Evolutionary conservation across 1,139 yeast genomes (phyloP).

Genomic region (Sporopachydermia cereana): DNA sequence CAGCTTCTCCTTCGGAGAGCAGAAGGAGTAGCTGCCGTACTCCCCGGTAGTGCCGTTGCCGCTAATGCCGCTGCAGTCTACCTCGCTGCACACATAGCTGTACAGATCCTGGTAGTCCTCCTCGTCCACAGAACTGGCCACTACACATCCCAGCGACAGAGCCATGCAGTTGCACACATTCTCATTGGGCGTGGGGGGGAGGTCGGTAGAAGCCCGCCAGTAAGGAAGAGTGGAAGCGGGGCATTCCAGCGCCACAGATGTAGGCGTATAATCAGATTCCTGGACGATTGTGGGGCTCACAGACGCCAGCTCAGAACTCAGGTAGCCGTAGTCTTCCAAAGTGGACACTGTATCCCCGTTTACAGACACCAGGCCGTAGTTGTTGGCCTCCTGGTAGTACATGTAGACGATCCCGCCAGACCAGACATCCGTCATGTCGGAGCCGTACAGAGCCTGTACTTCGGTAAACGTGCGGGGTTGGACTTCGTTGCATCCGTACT

Average conservation of each 20-base stretch:
- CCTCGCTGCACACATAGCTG: constrained; percentile 34
- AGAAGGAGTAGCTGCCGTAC: constrained; percentile 50
- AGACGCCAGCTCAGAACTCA: constrained; percentile 39
- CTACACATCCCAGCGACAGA: constrained; percentile 39
- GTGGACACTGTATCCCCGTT: constrained; percentile 40
- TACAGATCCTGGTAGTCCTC: constrained; percentile 45
- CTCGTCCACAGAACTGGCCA: constrained; percentile 30
- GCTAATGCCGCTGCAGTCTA: constrained; percentile 34
- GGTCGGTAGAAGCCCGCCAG: constrained; percentile 43
- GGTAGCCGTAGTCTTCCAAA: constrained; percentile 47
- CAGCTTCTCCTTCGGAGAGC: constrained; percentile 48
- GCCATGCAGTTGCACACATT: constrained; percentile 47
- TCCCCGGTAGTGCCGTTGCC: constrained; percentile 39
- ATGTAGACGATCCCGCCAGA: constrained; percentile 88
- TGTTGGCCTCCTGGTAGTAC: constrained; percentile 75
- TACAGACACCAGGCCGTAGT: constrained; percentile 61
- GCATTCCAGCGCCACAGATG: constrained; percentile 35
- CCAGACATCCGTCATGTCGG: constrained; percentile 69
- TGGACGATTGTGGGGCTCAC: constrained; percentile 48
- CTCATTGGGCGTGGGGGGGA: constrained; percentile 63
- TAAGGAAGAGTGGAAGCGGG: constrained; percentile 34
- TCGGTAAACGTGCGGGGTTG: constrained; percentile 53
- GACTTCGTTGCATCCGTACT: constrained; percentile 56
- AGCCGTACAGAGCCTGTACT: constrained; percentile 47
- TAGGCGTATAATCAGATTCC: constrained; percentile 37